Conservation (phyloP, 176 grass and related monocot species). For the Bonia amplexicaulis region DNA sequence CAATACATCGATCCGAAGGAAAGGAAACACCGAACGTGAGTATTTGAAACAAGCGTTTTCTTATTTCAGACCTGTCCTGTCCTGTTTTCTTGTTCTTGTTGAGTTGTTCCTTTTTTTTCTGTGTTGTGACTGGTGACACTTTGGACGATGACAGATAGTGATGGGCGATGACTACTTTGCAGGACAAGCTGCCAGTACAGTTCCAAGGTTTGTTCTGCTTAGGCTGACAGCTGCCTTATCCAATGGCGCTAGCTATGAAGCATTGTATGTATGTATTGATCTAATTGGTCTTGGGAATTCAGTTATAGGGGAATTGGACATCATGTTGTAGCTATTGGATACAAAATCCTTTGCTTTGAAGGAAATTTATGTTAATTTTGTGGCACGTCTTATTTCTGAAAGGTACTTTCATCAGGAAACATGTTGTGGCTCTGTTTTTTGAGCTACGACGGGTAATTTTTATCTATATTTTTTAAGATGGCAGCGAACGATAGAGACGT, state of each 20-base stretch:
- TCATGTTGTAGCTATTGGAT: neutral
- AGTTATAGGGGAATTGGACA: neutral
- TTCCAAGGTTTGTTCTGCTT: neutral
- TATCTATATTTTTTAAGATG: too few species aligned
- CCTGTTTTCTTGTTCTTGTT: neutral
- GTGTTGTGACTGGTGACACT: neutral
- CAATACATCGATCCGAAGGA: neutral
- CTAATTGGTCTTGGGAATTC: neutral
- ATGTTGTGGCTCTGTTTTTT: neutral
- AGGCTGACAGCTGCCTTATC: neutral
- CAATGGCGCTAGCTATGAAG: neutral
- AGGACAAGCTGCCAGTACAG: neutral
- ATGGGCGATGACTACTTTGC: neutral
- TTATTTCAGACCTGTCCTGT: neutral
- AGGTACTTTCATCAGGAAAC: neutral
- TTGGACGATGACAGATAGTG: neutral
- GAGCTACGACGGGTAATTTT: too few species aligned
- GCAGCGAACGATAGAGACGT: rapidly evolving
- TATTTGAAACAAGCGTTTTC: neutral
- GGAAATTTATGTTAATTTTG: neutral
- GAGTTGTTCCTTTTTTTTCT: neutral
- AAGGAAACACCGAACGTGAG: neutral
- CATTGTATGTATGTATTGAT: neutral
- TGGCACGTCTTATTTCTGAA: neutral
- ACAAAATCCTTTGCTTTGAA: neutral